Evolutionary conservation across 805 yeast species (phyloP), one percentile per base, ranked within the genome.

Genomic region (Lipomyces lipofer): DNA sequence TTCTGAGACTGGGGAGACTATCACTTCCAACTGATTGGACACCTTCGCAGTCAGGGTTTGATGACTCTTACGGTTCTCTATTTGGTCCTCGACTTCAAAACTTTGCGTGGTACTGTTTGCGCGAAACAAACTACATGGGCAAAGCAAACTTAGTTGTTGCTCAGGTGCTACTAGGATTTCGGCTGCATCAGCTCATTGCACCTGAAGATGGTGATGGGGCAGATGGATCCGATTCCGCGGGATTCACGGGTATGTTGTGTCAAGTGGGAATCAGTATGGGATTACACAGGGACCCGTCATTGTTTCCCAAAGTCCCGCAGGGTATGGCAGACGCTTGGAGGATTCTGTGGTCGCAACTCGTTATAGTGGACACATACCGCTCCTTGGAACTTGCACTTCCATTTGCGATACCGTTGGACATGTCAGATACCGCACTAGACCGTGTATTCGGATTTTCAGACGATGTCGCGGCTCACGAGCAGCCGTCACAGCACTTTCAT

Each of bases 201-300:
- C 49, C 55, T 2, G 63, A 61, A 25, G 59, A 42, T 12, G 61
- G 63, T 22, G 64, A 62, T 17, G 64, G 64, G 1, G 51, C 58
- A 1, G 65, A 60, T 33, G 42, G 46, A 8, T 33, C 47, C 24
- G 57, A 57, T 27, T 62, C 66, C 32, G 46, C 63, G 8, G 27
- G 52, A 9, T 52, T 62, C 13, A 47, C 50, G 1, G 66, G 66
- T 7, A 44, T 54, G 17, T 51, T 64, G 12, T 58, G 63, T 33
- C 64, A 64, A 29, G 51, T 63, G n/a, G 64, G 66, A 27, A 33
- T 50, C 27, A 51, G 66, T 21, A 62, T 65, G 42, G 70, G 69
- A 1, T 55, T 67, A 4, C 68, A 67, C 43, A 54, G 69, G 3
- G 69, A 67, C 48, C 70, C 70, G 3, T 44, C 27, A 33, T 38